These are phyloP conservation scores for Centrapalus pauciflorus DNA, from an alignment of 129 eudicot species.

Conservation along the genomic window DNA sequence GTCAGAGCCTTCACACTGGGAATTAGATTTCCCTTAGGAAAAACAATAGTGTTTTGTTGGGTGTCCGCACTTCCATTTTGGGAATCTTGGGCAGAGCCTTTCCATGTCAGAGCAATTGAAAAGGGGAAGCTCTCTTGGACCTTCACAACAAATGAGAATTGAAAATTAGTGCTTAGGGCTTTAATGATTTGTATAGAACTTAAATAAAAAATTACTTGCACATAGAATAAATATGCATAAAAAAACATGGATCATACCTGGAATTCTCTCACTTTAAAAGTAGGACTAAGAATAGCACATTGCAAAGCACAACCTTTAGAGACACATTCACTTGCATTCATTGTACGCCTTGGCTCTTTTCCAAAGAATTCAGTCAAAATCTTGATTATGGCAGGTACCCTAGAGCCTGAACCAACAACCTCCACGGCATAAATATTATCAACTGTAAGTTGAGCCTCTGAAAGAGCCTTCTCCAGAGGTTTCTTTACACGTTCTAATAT, in stretches of 20 bases:
- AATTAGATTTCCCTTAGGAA: constrained; percentile 75
- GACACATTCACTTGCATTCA: constrained; percentile 97
- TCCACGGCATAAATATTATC: constrained; percentile 79
- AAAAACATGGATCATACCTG: constrained; percentile 34
- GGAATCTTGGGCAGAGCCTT: constrained; percentile 49
- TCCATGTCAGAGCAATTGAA: constrained; percentile 79
- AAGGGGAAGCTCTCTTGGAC: constrained; percentile 88
- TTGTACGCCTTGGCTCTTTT: constrained; percentile 92
- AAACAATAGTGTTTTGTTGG: constrained; percentile 62
- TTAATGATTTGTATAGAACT: no score
- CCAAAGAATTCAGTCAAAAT: constrained; percentile 87
- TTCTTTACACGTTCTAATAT: constrained; percentile 85
- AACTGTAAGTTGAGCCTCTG: constrained; percentile 62
- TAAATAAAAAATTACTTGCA: neutral
- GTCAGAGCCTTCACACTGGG: constrained; percentile 87
- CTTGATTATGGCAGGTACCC: constrained; percentile 83
- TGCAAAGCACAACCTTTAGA: constrained; percentile 85
- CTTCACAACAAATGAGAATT: constrained; percentile 29
- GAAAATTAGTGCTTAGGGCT: neutral
- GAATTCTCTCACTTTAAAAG: constrained; percentile 85
- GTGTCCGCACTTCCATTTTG: constrained; percentile 54
- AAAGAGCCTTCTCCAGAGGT: constrained; percentile 88
- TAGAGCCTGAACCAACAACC: constrained; percentile 93
- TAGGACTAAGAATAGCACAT: constrained; percentile 90
- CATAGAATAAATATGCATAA: neutral